A percentile compares a stretch with the other conserved stretches of the same genome.
These are phyloP conservation scores for Zymoseptoria tritici DNA, from an alignment of 2,329 filamentous ascomycete genomes.

Conservation along the genomic window DNA sequence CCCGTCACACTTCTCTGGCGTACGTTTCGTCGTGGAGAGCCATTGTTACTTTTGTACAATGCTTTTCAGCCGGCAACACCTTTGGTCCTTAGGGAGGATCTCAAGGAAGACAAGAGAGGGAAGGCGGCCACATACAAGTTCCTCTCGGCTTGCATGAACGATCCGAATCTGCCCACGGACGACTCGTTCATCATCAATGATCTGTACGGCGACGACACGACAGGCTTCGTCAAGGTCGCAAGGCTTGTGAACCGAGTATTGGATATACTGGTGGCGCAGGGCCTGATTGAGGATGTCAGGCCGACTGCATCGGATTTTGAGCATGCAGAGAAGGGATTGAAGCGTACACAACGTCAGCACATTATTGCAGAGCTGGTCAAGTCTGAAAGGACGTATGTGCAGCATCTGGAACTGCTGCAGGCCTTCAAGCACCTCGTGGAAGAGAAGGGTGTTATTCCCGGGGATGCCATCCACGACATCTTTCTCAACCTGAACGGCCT, in stretches of 20 bases:
- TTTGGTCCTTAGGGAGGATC: constrained; percentile 42
- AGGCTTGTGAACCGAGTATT: constrained; percentile 89
- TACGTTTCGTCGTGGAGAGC: constrained; percentile 73
- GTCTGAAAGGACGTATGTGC: constrained; percentile 95
- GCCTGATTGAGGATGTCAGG: constrained; percentile 56
- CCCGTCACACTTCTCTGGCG: constrained; percentile 90
- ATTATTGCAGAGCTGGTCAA: constrained; percentile 87
- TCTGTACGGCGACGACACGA: constrained; percentile 88
- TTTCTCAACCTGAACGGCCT: constrained; percentile 95
- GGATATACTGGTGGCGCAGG: constrained; percentile 72
- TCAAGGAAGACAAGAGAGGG: constrained; percentile 65
- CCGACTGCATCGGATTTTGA: constrained; percentile 51
- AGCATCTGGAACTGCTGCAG: constrained; percentile 90
- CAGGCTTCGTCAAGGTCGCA: constrained; percentile 93
- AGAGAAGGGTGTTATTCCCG: constrained; percentile 77
- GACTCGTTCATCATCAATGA: constrained; percentile 91
- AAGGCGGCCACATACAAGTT: constrained; percentile 92
- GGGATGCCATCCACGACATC: constrained; percentile 86
- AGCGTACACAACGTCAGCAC: constrained; percentile 70
- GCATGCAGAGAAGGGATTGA: constrained; percentile 35
- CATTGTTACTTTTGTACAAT: constrained; percentile 85
- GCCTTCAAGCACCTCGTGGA: constrained; percentile 85
- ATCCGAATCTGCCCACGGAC: constrained; percentile 68
- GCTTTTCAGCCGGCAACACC: constrained; percentile 63
- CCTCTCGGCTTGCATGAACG: constrained; percentile 76